Conservation (phyloP, 805 yeast species). For the Nakazawaea peltata region DNA sequence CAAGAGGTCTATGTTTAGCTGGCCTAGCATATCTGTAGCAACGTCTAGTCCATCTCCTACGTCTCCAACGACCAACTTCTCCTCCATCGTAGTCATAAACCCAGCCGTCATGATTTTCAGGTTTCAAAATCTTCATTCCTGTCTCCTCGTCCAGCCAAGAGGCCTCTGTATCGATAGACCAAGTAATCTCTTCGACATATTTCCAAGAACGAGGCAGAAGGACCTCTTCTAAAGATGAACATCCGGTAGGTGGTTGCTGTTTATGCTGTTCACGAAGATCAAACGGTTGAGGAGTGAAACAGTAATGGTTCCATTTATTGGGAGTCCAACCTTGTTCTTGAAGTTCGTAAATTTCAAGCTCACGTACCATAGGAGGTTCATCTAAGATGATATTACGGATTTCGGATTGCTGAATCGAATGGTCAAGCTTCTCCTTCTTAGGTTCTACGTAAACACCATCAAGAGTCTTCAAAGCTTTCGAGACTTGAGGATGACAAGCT, state of each 20-base stretch:
- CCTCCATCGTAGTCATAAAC: conserved; percentile 29
- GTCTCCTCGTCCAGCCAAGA: conserved; percentile 46
- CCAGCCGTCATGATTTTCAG: conserved; percentile 38
- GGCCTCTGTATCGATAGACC: conserved; percentile 52
- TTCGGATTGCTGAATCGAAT: conserved; percentile 26
- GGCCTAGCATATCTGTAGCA: conserved; percentile 40
- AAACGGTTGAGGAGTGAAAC: conserved; percentile 50
- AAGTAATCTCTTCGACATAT: conserved; percentile 48
- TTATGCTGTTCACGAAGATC: conserved; percentile 38
- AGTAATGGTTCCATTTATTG: conserved; percentile 52
- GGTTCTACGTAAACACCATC: conserved; percentile 11
- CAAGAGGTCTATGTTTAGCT: conserved; percentile 18
- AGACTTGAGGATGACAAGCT: conserved; percentile 52
- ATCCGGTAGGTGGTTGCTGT: conserved; percentile 57
- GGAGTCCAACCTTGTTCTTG: conserved; percentile 57
- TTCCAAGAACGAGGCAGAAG: conserved; percentile 64
- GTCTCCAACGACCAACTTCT: conserved; percentile 29
- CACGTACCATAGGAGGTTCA: conserved; percentile 49
- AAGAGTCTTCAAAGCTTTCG: conserved; percentile 18
- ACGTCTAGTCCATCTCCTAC: conserved; percentile 48
- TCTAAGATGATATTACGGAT: conserved; percentile 57
- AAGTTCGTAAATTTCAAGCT: conserved; percentile 75
- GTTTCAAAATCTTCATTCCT: conserved; percentile 19
- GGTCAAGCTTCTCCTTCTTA: conserved; percentile 20
- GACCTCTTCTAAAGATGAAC: conserved; percentile 42